A percentile compares a stretch with the other conserved stretches of the same genome.
Evolutionary conservation across 2,329 filamentous ascomycete species (phyloP).

Genomic region (Alternaria panax): DNA sequence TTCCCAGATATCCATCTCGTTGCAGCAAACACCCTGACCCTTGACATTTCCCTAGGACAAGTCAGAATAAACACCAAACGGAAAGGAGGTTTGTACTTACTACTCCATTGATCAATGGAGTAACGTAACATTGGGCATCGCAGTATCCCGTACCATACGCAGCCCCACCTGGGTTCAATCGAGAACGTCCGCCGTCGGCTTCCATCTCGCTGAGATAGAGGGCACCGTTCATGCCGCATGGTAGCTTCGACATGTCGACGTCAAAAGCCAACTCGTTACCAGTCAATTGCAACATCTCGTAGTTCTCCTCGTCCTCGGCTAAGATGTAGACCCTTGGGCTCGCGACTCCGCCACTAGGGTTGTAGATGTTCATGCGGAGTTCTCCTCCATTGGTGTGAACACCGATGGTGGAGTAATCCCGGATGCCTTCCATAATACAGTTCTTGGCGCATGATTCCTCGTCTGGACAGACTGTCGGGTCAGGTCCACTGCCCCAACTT

Average conservation of each 20-base stretch:
- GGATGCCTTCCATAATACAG: slow-evolving; percentile 65
- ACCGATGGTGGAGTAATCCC: slow-evolving; percentile 62
- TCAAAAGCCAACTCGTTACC: slow-evolving; percentile 77
- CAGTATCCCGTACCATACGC: slow-evolving; percentile 68
- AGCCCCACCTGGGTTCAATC: slow-evolving; percentile 59
- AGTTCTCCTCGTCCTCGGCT: slow-evolving; percentile 63
- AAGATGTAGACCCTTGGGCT: slow-evolving; percentile 70
- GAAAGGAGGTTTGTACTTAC: slow-evolving; percentile 30
- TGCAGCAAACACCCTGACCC: slow-evolving; percentile 59
- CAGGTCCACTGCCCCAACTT: slow-evolving; percentile 40
- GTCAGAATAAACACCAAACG: slow-evolving; percentile 48
- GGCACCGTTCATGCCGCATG: slow-evolving; percentile 53
- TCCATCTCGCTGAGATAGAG: slow-evolving; percentile 52
- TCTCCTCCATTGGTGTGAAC: slow-evolving; percentile 59
- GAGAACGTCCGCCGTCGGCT: slow-evolving; percentile 45
- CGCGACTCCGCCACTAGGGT: slow-evolving; percentile 46
- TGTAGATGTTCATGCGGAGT: slow-evolving; percentile 56
- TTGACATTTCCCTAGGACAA: slow-evolving; percentile 52
- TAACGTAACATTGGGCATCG: slow-evolving; percentile 55
- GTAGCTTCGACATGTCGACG: slow-evolving; percentile 64
- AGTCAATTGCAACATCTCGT: slow-evolving; percentile 70
- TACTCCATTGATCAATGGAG: slow-evolving; percentile 49
- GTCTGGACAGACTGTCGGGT: slow-evolving; percentile 58
- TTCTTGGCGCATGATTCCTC: slow-evolving; percentile 61
- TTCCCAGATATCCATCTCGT: slow-evolving; percentile 65